Conservation (phyloP, 2,329 filamentous ascomycete genomes). For the Fusarium euwallaceae region DNA sequence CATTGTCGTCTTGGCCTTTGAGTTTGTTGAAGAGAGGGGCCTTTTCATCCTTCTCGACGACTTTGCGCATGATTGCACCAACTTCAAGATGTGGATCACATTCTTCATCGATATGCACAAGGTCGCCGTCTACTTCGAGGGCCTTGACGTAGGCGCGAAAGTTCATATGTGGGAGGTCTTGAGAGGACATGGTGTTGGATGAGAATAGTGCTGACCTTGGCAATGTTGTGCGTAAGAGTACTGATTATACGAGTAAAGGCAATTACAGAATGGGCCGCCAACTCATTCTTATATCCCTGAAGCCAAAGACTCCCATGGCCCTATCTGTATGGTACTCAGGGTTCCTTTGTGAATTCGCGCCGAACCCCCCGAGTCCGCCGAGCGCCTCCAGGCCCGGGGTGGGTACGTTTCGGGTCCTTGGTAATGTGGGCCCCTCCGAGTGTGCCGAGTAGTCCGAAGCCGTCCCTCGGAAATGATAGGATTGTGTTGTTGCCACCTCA, state of each 20-base stretch:
- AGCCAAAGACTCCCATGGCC: neutral
- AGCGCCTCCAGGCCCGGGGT: conserved; percentile 12
- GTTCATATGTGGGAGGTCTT: conserved; percentile 43
- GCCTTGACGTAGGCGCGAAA: conserved; percentile 32
- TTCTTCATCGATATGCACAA: conserved; percentile 59
- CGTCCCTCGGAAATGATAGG: neutral
- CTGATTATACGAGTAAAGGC: neutral
- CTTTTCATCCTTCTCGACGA: conserved; percentile 59
- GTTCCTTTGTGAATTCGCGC: neutral
- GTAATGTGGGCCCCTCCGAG: neutral
- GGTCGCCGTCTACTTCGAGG: conserved; percentile 53
- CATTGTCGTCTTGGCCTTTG: conserved; percentile 56
- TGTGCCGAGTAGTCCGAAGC: neutral
- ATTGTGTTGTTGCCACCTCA: neutral
- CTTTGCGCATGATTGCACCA: conserved; percentile 61
- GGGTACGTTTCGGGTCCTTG: neutral
- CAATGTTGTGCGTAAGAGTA: neutral
- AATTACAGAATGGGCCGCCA: neutral
- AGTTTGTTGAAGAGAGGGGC: conserved; percentile 67
- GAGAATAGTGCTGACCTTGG: neutral
- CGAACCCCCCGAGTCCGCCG: conserved; percentile 20
- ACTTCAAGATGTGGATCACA: conserved; percentile 61
- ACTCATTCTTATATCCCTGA: neutral
- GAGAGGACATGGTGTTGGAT: conserved; percentile 22
- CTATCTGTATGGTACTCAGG: neutral